Evolutionary conservation across 306 rosid genomes (phyloP), one percentile per base, ranked within the genome.

Genomic region (Cercis canadensis): DNA sequence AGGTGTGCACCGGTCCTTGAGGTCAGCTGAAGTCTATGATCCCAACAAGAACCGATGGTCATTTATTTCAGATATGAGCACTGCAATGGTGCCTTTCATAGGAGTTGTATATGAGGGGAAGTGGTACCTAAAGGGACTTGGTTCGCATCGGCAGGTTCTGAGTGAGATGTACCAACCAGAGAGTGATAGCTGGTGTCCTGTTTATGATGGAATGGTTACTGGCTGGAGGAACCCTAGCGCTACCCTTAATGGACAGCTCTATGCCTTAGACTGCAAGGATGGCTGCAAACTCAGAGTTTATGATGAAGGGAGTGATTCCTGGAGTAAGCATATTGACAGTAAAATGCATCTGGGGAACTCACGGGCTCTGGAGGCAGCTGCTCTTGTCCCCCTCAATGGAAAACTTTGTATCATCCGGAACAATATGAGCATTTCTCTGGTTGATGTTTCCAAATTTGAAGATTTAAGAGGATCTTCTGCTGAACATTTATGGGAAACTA

Each of bases 1-100:
- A 75, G 97, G 95, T 15, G 74, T 81, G 73, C 92, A 86, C 73
- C 73, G 92, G 67, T 88, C 92, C 15, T 78, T 86, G 80, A 80
- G 94, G 64, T 90, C 97, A 33, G 95, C 95, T 24, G 97, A 90
- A 84, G 86, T 88, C 51, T 90, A 81, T 70, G 97, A 90, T 67
- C 97, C 97, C 47, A 88, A 84, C 82, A 90, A 88, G 81, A 90
- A 90, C 49, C 74, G 97, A 57, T 90, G 97, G 97, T 84, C 87
- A 57, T 88, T 86, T 80, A 77, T 88, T 67, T 75, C 97, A 3
- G 97, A 90, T 58, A 90, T 90, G 97, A 84, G 92, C 82, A 88
- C 97, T 44, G 95, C 92, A 63, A 90, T 90, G 97, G 90, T 88
- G 16, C 97, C 97, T 59, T 90, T 82, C 81, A 88, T 90, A 15